Conservation (phyloP, 2,329 filamentous ascomycete species). For the Onygenales sp. region DNA sequence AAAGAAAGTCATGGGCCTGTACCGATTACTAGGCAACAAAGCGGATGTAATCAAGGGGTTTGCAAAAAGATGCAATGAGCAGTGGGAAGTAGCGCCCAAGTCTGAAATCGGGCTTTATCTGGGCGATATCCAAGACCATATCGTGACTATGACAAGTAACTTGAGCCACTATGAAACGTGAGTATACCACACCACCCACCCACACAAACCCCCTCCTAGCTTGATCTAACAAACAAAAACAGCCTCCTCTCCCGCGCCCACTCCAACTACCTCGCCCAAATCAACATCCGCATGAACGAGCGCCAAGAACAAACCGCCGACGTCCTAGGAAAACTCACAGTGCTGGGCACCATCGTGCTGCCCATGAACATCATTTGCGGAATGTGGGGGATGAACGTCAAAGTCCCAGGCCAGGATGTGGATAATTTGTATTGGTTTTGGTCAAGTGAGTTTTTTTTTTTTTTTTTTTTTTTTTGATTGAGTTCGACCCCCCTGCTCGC, state of each 20-base stretch:
- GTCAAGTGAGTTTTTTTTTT: slow-evolving; percentile 32
- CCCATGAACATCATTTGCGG: slow-evolving; percentile 99
- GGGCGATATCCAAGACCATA: slow-evolving; percentile 97
- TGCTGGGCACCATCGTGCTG: slow-evolving; percentile 90
- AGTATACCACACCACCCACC: slow-evolving; percentile 18
- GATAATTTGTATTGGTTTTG: slow-evolving; percentile 72
- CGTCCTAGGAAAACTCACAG: slow-evolving; percentile 86
- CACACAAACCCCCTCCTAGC: too few species aligned
- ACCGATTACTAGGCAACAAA: slow-evolving; percentile 88
- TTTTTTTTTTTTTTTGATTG: neutral
- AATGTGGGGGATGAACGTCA: slow-evolving; percentile 98
- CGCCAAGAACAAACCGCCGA: slow-evolving; percentile 92
- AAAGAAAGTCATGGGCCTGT: slow-evolving; percentile 95
- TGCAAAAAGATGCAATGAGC: slow-evolving; percentile 94
- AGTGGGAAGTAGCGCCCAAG: slow-evolving; percentile 90
- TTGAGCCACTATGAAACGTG: slow-evolving; percentile 93
- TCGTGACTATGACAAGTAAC: slow-evolving; percentile 97
- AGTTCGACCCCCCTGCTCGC: neutral
- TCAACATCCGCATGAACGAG: slow-evolving; percentile 98
- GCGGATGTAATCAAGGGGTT: slow-evolving; percentile 99
- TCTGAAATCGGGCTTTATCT: slow-evolving; percentile 96
- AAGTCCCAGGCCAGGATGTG: slow-evolving; percentile 82
- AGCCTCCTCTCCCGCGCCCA: slow-evolving; percentile 86
- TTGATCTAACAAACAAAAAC: neutral
- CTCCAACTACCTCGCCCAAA: slow-evolving; percentile 96